These are phyloP conservation scores for Vigna hirtella DNA, from an alignment of 306 rosid genomes.

Conservation along the genomic window DNA sequence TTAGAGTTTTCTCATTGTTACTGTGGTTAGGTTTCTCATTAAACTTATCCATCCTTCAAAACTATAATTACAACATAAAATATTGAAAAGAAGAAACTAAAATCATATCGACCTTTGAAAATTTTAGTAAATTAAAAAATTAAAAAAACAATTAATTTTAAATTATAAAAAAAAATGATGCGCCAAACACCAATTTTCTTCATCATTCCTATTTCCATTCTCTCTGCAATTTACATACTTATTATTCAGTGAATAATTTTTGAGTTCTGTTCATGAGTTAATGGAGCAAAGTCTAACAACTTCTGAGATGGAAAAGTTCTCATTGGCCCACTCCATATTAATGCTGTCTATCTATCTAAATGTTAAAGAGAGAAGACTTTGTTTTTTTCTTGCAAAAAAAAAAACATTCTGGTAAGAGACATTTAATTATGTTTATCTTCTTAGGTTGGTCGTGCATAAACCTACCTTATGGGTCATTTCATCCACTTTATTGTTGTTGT, in stretches of 20 bases:
- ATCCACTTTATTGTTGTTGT: constrained; percentile 1
- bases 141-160: too few relatives aligned
- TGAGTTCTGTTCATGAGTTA: neutral
- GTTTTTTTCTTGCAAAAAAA: neutral
- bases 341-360: constrained; percentile 15
- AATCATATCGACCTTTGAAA: too few relatives aligned
- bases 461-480: constrained; percentile 30
- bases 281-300: constrained; percentile 6
- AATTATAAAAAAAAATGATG: too few relatives aligned
- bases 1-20: too few relatives aligned
- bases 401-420: neutral
- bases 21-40: too few relatives aligned
- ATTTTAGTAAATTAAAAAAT: too few relatives aligned
- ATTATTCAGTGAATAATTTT: constrained; percentile 9
- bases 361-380: neutral
- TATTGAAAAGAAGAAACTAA: too few relatives aligned
- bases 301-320: neutral
- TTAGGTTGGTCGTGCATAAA: neutral
- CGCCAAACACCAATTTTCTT: too few relatives aligned
- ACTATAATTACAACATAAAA: too few relatives aligned
- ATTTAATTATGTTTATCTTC: neutral
- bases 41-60: too few relatives aligned
- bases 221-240: too few relatives aligned
- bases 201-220: too few relatives aligned
- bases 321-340: constrained; percentile 28